These are phyloP conservation scores for Priceomyces fermenticarens DNA, from an alignment of 805 yeast species.

Conservation along the genomic window DNA sequence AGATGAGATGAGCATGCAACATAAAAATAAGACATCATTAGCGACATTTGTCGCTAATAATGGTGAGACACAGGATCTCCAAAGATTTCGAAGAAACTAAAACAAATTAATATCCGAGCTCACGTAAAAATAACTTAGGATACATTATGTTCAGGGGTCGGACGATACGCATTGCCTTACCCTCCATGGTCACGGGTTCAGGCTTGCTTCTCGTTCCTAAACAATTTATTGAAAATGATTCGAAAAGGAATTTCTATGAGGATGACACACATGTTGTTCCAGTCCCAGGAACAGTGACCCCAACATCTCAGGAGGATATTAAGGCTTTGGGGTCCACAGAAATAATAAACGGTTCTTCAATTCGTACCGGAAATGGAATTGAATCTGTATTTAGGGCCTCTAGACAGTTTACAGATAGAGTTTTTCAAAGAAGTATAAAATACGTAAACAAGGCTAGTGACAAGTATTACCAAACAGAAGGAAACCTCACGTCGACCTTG, in stretches of 20 bases:
- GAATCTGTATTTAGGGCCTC: constrained; percentile 47
- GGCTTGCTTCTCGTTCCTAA: constrained; percentile 1
- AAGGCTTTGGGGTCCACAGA: constrained; percentile 45
- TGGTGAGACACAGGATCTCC: too few species aligned
- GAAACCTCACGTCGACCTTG: constrained; percentile 58
- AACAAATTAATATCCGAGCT: too few species aligned
- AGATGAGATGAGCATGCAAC: too few species aligned
- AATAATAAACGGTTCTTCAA: constrained; percentile 53
- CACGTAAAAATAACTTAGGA: too few species aligned
- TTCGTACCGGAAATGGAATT: constrained; percentile 49
- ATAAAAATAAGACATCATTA: too few species aligned
- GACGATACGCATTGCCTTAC: too few species aligned
- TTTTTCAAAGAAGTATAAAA: constrained; percentile 20
- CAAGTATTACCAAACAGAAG: constrained; percentile 57
- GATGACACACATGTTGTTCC: constrained; percentile 46
- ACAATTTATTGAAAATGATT: constrained; percentile 11
- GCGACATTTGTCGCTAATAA: too few species aligned
- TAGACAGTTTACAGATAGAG: constrained; percentile 42
- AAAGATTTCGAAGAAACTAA: too few species aligned
- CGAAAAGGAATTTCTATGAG: constrained; percentile 46
- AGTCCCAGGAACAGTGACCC: constrained; percentile 48
- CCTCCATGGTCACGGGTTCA: not conserved
- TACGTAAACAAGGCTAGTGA: constrained; percentile 47
- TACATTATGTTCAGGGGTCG: too few species aligned
- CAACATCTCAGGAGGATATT: constrained; percentile 41